Evolutionary conservation across 345 rosid genomes (phyloP).

Genomic region (Syzygium aqueum): DNA sequence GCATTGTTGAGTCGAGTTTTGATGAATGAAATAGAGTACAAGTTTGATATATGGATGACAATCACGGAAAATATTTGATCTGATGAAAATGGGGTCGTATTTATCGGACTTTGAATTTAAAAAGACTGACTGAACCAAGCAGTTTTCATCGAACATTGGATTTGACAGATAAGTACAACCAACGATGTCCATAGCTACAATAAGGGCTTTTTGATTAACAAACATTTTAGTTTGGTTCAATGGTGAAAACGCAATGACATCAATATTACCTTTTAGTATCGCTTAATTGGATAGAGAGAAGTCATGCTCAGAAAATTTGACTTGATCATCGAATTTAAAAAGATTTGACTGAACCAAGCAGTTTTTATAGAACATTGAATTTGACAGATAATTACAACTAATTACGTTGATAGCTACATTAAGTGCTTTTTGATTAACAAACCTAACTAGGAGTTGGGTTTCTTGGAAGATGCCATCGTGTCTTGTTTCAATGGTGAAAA

Average conservation of each 20-base stretch:
- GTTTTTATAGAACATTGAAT: background rate
- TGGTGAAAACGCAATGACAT: no score
- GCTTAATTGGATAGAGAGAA: no score
- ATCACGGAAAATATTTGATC: background rate
- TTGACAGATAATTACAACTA: background rate
- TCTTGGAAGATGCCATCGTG: background rate
- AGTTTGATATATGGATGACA: background rate
- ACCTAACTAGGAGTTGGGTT: background rate
- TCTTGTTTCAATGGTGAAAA: background rate
- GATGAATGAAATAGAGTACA: background rate
- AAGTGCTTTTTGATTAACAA: background rate
- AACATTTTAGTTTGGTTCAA: no score
- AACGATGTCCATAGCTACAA: fast-evolving
- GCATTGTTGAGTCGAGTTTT: background rate
- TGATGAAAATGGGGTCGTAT: background rate
- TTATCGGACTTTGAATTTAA: background rate
- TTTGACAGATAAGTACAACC: background rate
- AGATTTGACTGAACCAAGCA: background rate
- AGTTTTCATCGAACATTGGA: background rate
- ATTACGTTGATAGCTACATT: background rate
- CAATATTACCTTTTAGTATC: no score
- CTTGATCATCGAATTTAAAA: background rate
- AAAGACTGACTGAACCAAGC: background rate
- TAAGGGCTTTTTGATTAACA: background rate
- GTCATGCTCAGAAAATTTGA: no score